phyloP scores from a whole-genome alignment of 2,329 filamentous ascomycete species.

The Blastomyces emzantsi region DNA sequence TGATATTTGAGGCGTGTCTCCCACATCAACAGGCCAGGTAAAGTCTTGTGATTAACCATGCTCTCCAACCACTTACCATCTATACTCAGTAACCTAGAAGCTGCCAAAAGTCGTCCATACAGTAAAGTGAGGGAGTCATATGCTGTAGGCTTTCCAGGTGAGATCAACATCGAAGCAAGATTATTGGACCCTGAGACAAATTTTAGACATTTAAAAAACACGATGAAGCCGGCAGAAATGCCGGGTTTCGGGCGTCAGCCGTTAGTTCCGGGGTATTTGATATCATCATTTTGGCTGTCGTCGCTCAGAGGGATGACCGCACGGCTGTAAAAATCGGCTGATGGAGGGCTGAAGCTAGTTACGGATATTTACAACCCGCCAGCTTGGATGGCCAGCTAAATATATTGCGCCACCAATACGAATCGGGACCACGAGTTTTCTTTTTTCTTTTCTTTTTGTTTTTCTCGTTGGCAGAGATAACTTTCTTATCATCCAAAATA shows the following conservation, averaged over 20 bases:
- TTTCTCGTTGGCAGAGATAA: too few species aligned
- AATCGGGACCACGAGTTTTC: not conserved
- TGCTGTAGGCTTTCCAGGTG: not conserved
- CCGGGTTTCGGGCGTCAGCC: not conserved
- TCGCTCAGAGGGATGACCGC: not conserved
- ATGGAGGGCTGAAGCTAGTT: not conserved
- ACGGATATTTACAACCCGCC: too few species aligned
- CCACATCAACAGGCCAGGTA: not conserved
- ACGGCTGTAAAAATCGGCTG: constrained; percentile 5
- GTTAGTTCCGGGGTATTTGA: not conserved
- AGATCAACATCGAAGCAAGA: not conserved
- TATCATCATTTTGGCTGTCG: not conserved
- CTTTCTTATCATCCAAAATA: too few species aligned
- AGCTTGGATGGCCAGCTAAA: not conserved
- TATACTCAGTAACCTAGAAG: not conserved
- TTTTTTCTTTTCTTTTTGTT: too few species aligned
- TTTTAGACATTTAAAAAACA: not conserved
- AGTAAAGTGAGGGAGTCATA: not conserved
- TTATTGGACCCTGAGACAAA: not conserved
- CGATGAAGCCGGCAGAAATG: not conserved
- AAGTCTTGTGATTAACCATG: not conserved
- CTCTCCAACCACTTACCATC: not conserved
- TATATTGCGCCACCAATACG: not conserved
- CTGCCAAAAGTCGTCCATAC: not conserved
- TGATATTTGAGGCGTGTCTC: not conserved